A percentile compares a stretch with the other conserved stretches of the same genome.
Evolutionary conservation across 139 green algal species (phyloP).

Genomic region (Spirogloea muscicola): DNA sequence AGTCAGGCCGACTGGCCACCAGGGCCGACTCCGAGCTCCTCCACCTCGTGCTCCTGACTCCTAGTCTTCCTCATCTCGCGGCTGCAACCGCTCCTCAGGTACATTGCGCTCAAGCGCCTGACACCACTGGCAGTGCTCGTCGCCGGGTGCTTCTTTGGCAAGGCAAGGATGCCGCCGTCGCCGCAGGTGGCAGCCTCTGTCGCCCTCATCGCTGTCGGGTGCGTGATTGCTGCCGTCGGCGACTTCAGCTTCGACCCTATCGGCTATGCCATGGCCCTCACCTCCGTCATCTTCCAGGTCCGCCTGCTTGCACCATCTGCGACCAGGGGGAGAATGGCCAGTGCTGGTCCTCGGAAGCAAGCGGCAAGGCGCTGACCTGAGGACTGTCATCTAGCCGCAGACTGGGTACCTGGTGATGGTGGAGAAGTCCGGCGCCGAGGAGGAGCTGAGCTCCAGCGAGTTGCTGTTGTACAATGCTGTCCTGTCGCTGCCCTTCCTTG

Average conservation of each 20-base stretch:
- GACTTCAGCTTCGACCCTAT: constrained; percentile 65
- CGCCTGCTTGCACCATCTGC: too few species aligned
- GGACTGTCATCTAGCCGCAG: too few species aligned
- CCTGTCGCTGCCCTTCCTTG: constrained; percentile 60
- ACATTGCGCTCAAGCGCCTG: constrained; percentile 42
- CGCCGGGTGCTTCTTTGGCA: constrained; percentile 25
- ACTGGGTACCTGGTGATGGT: constrained; percentile 72
- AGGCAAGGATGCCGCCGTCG: background rate
- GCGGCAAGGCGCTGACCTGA: too few species aligned
- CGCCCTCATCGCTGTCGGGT: constrained; percentile 38
- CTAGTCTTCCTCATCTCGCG: too few species aligned
- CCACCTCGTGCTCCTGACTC: too few species aligned
- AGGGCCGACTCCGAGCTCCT: too few species aligned
- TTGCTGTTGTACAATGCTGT: constrained; percentile 71
- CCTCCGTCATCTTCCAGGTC: constrained; percentile 60
- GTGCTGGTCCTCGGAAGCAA: too few species aligned
- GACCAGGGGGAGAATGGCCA: too few species aligned
- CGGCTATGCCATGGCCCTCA: constrained; percentile 63
- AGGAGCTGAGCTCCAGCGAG: constrained; percentile 49
- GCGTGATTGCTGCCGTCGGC: constrained; percentile 51
- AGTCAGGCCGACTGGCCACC: too few species aligned
- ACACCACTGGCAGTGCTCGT: constrained; percentile 37
- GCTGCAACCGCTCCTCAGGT: too few species aligned
- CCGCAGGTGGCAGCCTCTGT: constrained; percentile 40
- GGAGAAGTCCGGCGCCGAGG: constrained; percentile 56